Evolutionary conservation across 371 early-diverging fungal genomes (phyloP).

Genomic region (Saksenaea oblongispora): DNA sequence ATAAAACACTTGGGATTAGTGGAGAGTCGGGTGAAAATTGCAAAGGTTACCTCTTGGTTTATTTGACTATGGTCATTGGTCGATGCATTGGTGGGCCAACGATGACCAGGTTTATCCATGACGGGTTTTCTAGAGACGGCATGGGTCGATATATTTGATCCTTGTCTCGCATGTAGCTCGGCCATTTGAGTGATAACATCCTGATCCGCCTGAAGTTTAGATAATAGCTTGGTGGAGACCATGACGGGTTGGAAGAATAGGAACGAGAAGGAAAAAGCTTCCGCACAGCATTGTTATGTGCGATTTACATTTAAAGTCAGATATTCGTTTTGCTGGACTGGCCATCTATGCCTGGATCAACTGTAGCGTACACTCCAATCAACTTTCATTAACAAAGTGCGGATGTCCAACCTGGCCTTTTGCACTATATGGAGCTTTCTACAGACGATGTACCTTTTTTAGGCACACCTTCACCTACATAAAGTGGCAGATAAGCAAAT

Average conservation of each 20-base stretch:
- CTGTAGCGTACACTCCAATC: no score
- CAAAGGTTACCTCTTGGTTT: background rate
- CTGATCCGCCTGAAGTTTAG: constrained; percentile 44
- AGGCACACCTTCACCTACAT: no score
- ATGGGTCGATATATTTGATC: constrained; percentile 21
- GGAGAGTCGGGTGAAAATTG: background rate
- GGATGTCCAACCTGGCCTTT: no score
- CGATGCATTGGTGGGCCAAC: background rate
- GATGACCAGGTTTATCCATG: background rate
- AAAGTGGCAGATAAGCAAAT: no score
- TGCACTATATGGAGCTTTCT: no score
- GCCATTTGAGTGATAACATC: constrained; percentile 43
- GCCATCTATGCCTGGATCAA: no score
- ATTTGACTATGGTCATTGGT: background rate
- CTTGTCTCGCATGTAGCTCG: constrained; percentile 43
- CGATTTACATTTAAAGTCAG: constrained; percentile 1
- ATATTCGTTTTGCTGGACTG: background rate
- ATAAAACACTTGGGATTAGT: background rate
- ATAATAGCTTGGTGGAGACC: constrained; percentile 48
- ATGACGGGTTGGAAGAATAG: constrained; percentile 16
- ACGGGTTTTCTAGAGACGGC: background rate
- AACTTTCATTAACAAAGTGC: no score
- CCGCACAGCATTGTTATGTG: constrained; percentile 1
- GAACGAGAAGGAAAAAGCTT: constrained; percentile 3
- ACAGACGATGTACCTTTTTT: no score